Evolutionary conservation across 2,329 filamentous ascomycete species (phyloP), one percentile per base, ranked within the genome.

Genomic region (Pseudogymnoascus sp.): DNA sequence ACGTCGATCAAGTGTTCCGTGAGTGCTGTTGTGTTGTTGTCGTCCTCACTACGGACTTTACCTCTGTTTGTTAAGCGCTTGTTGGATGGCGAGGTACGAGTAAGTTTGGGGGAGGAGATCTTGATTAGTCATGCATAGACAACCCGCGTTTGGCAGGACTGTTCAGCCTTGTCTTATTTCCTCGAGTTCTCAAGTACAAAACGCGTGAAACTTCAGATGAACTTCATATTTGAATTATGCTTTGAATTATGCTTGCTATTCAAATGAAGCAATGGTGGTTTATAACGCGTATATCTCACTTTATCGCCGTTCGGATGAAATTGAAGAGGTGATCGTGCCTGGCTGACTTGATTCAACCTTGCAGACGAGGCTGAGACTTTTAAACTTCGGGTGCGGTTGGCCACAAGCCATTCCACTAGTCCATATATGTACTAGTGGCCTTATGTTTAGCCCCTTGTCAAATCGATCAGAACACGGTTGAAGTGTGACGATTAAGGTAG

Each of bases 401-500:
- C 18, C n/a, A 40, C 56, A 40, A 28, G 56, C 56, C 56, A 60
- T 21, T 3, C 21, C 23, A 18, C 56, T 60, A 60, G 56, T 21
- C 56, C 12, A 38, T 12, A 5, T 60, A 2, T 60, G 31, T 23
- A 60, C 33, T 60, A 60, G 56, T 60, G 16, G 25, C 2, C 31
- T 16, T 23, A 25, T 40, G 37, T 37, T 60, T 23, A 60, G 56
- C 31, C 56, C 56, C 56, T 37, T 60, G 56, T 60, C 56, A 60
- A 60, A 38, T 60, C 56, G 56, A 60, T 60, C 56, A 60, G 56
- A 60, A 60, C 56, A 60, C 56, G 56, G 56, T 60, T 60, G 56
- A 37, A 60, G 56, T 37, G 56, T 37, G 56, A 60, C 31, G 56
- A 60, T 38, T 35, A 35, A 60, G 35, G 56, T 37, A 38, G 56